phyloP scores from a whole-genome alignment of 139 green algal genomes.

The Dunaliella primolecta region DNA sequence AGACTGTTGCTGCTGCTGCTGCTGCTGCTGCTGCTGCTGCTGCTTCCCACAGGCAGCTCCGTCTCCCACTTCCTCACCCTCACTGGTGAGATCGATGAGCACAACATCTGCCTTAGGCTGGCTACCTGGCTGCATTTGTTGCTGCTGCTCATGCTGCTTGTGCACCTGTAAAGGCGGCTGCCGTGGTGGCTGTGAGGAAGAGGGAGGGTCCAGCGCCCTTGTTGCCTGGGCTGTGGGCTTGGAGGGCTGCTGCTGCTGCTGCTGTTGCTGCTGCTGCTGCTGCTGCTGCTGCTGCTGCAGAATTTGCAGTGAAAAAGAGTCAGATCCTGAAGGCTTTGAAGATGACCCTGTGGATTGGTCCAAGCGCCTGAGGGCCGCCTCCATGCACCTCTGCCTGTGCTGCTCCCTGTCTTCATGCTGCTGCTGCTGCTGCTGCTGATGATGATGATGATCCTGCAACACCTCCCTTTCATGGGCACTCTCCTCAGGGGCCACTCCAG shows the following conservation, averaged over 20 bases:
- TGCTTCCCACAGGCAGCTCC: neutral
- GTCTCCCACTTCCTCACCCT: neutral
- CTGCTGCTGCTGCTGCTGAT: neutral
- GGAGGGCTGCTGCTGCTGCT: neutral
- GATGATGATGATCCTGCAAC: neutral
- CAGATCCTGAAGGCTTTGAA: no score
- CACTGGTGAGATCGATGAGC: neutral
- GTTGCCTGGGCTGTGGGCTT: no score
- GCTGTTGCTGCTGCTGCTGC: neutral
- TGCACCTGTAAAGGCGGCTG: no score
- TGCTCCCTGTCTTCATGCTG: neutral
- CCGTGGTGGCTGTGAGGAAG: neutral
- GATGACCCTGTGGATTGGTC: neutral
- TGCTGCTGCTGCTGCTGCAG: neutral
- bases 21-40: no score
- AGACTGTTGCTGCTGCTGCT: neutral
- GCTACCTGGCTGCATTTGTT: neutral
- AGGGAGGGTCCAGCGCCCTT: no score
- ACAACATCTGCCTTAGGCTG: neutral
- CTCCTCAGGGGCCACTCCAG: no score
- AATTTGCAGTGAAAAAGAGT: no score
- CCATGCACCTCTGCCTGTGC: neutral
- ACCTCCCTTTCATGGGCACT: neutral
- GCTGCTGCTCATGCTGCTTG: no score
- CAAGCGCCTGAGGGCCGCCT: neutral